Percentiles rank a stretch among this genome's conserved stretches.
These are phyloP conservation scores for Elongisporangium prolatum DNA, from an alignment of 352 stramenopile species.

Conservation along the genomic window DNA sequence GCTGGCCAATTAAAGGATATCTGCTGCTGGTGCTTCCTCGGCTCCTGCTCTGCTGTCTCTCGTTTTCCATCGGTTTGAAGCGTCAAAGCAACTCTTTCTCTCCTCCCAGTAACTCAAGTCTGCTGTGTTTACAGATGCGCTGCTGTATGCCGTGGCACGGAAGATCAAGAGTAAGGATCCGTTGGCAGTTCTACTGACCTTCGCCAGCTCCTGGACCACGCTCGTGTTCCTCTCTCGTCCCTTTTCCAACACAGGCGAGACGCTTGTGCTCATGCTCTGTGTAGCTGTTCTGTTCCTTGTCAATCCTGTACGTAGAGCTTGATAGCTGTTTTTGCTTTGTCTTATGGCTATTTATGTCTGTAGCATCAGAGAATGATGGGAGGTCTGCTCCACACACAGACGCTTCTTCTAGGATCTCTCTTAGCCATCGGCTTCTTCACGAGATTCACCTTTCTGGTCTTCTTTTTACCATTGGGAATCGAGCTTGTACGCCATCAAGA, in stretches of 20 bases:
- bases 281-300: slow-evolving; percentile 45
- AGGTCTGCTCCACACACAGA: slow-evolving; percentile 39
- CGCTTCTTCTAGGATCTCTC: slow-evolving; percentile 53
- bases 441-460: slow-evolving; percentile 78
- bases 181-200: slow-evolving; percentile 28
- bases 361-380: slow-evolving; percentile 37
- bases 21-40: slow-evolving; percentile 52
- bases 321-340: too few species aligned
- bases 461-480: slow-evolving; percentile 71
- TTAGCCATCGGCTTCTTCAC: slow-evolving; percentile 72
- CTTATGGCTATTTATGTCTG: too few species aligned
- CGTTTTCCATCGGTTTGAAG: slow-evolving; percentile 41
- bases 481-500: slow-evolving; percentile 62
- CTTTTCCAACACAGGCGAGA: slow-evolving; percentile 81
- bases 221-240: slow-evolving; percentile 64
- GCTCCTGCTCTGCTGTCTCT: slow-evolving; percentile 52
- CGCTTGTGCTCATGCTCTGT: slow-evolving; percentile 51
- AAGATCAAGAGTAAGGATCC: slow-evolving; percentile 18
- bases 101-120: neutral
- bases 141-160: slow-evolving; percentile 36
- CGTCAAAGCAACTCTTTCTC: neutral
- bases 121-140: slow-evolving; percentile 16
- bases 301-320: slow-evolving; percentile 29
- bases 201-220: slow-evolving; percentile 69
- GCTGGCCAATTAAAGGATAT: slow-evolving; percentile 29